phyloP scores from a whole-genome alignment of 2,329 filamentous ascomycete genomes.

The Beauveria australis region DNA sequence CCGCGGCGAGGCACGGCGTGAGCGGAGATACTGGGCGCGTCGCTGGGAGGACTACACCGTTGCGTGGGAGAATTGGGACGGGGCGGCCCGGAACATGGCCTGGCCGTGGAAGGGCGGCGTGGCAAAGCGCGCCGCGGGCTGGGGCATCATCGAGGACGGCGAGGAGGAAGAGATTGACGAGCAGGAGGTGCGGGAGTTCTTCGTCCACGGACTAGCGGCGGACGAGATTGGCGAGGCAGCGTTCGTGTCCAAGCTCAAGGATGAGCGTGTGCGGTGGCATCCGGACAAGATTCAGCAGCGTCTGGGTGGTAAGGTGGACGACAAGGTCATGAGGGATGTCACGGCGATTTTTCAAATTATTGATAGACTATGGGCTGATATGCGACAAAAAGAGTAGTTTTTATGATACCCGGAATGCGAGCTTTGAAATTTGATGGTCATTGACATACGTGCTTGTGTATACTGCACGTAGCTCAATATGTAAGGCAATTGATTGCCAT shows the following conservation, averaged over 20 bases:
- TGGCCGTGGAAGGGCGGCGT: constrained; percentile 51
- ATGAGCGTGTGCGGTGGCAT: constrained; percentile 89
- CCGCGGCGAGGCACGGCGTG: constrained; percentile 55
- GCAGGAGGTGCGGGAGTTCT: constrained; percentile 60
- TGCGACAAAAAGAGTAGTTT: constrained; percentile 26
- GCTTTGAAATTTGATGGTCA: too few relatives aligned
- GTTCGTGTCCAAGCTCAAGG: constrained; percentile 54
- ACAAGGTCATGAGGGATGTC: constrained; percentile 64
- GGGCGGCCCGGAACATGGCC: constrained; percentile 35
- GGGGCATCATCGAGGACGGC: constrained; percentile 44
- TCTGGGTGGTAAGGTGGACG: constrained; percentile 65
- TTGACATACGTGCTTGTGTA: too few relatives aligned
- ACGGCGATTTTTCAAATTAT: constrained; percentile 89
- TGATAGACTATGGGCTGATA: constrained; percentile 69
- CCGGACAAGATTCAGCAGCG: constrained; percentile 95
- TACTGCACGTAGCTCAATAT: too few relatives aligned
- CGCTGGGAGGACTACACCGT: constrained; percentile 57
- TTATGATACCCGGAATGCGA: not conserved
- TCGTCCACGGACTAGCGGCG: constrained; percentile 41
- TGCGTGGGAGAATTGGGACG: constrained; percentile 54
- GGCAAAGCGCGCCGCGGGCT: constrained; percentile 1
- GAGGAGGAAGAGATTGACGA: constrained; percentile 44
- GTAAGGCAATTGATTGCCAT: too few relatives aligned
- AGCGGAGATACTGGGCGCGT: constrained; percentile 44
- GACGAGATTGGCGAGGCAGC: constrained; percentile 36